Evolutionary conservation across 2,329 filamentous ascomycete genomes (phyloP), one percentile per base, ranked within the genome.

Genomic region (Pyrenophora graminea): DNA sequence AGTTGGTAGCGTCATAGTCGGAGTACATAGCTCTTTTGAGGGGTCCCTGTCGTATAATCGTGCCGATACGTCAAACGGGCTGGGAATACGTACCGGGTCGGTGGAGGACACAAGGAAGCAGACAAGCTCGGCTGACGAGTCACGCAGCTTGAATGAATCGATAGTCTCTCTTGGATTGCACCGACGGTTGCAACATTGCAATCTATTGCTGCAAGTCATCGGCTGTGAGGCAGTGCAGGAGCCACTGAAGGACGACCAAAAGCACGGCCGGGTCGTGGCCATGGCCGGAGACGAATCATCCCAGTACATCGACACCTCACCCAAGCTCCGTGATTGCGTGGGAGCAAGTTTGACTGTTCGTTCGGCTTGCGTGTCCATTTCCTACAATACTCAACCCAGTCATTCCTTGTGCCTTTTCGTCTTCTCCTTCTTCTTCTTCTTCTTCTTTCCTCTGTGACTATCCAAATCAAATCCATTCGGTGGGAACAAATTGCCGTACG

Each of bases 321-420:
- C 34, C 39, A 34, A 31, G 45, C 45, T 52, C 49, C 49, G 13
- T 39, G 46, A 49, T 37, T 21, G 39, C 32, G 33, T 37, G 27
- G 21, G 31, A 34, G 44, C 17, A 46, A 18, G 42, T 23, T 30
- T 30, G 10, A 30, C 12, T 30, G 27, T 30, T 30, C 31, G 36
- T 30, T 30, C 31, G 36, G 49, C 49, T 46, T 46, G 49, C 30
- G 45, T 38, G 45, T 44, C 34, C 12, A 30, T 42, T 32, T 21
- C 37, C n/a, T 25, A 39, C 25, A 8, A 8, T n/a, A 21, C 10
- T 33, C 17, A 31, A 15, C n/a, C 27, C n/a, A 36, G 39, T n/a
- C 45, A 27, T 27, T 48, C 39, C 30, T 52, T 48, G 33, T 32
- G 27, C 19, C 37, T 46, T 47, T 48, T 18, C 18, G 1, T 7